Evolutionary conservation across 495 filamentous ascomycete species (phyloP), one percentile per base, ranked within the genome.

Genomic region (Penicillium silybi): DNA sequence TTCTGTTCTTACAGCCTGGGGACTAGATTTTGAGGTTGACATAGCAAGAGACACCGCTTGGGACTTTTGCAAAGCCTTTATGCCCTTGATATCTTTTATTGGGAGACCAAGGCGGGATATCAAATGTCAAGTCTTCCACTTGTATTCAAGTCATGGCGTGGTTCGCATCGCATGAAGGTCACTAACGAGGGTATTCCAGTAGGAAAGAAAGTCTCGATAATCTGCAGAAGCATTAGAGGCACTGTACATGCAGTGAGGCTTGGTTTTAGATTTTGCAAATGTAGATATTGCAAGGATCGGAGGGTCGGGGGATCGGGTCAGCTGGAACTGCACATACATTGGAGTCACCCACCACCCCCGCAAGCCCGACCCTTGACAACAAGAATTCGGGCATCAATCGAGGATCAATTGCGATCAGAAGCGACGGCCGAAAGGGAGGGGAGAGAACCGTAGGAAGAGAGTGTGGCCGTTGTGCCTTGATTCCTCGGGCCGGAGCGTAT

Each of bases 401-500:
- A 34, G 44, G 40, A 19, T 29, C 42, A 50, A 55, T 46, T 52
- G 50, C 19, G 44, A 46, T 41, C 37, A 8, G 2, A 39, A 17
- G n/a, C 37, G 37, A 9, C n/a, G 27, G 44, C 46, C 46, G 41
- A 42, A 45, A 44, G 23, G 34, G 48, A 47, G 22, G 46, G 44
- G 38, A 55, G 44, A 26, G 46, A 23, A 39, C 29, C 29, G 1
- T 10, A 27, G 40, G 46, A 58, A 41, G 43, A 32, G 34, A 26
- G 29, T 3, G 49, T 41, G 41, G 44, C 51, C 54, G 50, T 49
- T 52, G 57, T 59, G 50, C 53, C 53, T 56, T 53, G 46, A 54
- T 57, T 54, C 52, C 57, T 62, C 62, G 53, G 55, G 18, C 38
- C 53, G 46, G 46, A 39, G 62, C 55, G 60, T 62, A 63, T 67